Evolutionary conservation across 2,329 filamentous ascomycete genomes (phyloP).

Genomic region (Paecilomyces dactylethromorphus): DNA sequence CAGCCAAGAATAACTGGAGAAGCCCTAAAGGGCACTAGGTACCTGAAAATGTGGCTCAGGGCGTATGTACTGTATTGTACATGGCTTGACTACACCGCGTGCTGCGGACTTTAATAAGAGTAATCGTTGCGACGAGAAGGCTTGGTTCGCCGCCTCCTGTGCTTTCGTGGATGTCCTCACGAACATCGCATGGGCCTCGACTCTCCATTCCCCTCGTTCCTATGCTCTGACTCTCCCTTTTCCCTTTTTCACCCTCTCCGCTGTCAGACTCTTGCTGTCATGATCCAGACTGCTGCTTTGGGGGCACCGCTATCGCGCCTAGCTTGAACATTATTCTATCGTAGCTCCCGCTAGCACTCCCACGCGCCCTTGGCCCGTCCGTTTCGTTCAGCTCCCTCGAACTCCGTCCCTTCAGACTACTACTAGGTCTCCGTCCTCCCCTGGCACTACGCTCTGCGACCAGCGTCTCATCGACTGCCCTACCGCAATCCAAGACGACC

Average conservation of each 20-base stretch:
- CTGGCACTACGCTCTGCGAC: background rate
- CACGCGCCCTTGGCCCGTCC: background rate
- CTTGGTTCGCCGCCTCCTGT: background rate
- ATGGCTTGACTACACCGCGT: background rate
- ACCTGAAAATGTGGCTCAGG: background rate
- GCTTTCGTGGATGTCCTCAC: too few relatives aligned
- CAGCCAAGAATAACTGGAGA: background rate
- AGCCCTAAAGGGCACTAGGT: background rate
- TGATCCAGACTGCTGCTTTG: background rate
- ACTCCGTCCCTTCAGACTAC: background rate
- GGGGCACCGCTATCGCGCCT: background rate
- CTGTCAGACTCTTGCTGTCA: background rate
- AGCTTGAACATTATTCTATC: background rate
- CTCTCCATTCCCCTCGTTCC: background rate
- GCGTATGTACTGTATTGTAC: background rate
- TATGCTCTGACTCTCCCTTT: background rate
- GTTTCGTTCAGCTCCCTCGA: background rate
- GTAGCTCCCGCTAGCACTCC: background rate
- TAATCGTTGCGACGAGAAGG: background rate
- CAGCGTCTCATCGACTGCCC: background rate
- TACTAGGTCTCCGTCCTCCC: background rate
- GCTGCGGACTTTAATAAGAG: background rate
- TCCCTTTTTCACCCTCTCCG: background rate
- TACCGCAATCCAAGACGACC: background rate
- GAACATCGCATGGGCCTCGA: background rate